These are phyloP conservation scores for Aspergillus cavernicola DNA, from an alignment of 495 filamentous ascomycete genomes.

Conservation along the genomic window DNA sequence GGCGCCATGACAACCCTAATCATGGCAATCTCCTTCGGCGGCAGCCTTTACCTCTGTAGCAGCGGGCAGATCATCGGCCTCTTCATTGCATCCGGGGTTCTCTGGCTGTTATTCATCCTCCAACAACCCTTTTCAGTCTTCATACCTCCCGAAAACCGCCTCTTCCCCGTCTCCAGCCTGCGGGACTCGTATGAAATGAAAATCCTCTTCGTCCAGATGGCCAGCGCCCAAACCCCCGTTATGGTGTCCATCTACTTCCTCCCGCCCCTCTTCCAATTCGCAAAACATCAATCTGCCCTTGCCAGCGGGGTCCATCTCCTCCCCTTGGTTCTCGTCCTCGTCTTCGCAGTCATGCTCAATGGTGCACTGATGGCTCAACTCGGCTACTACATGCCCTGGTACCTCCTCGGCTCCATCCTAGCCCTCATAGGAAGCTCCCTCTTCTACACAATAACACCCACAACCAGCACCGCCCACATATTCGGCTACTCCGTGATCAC, in stretches of 20 bases:
- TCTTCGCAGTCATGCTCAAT: conserved; percentile 34
- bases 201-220: conserved; percentile 42
- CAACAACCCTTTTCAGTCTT: conserved; percentile 51
- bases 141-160: conserved; percentile 40
- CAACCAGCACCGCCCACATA: background rate
- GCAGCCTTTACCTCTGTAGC: conserved; percentile 27
- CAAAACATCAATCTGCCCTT: conserved; percentile 28
- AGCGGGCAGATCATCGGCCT: conserved; percentile 19
- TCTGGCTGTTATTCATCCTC: conserved; percentile 48
- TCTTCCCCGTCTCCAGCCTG: conserved; percentile 52
- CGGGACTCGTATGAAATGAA: conserved; percentile 23
- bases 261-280: conserved; percentile 48
- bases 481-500: background rate
- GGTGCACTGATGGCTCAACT: conserved; percentile 45
- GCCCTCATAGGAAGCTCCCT: conserved; percentile 35
- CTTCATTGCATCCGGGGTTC: conserved; percentile 28
- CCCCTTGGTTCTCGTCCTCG: conserved; percentile 25
- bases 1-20: conserved; percentile 19
- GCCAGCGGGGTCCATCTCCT: conserved; percentile 37
- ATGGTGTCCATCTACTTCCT: conserved; percentile 40
- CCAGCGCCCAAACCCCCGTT: conserved; percentile 8
- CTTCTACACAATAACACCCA: conserved; percentile 14
- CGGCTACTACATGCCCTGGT: conserved; percentile 56
- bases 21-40: conserved; percentile 34
- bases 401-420: conserved; percentile 41